phyloP scores from a whole-genome alignment of 1,139 yeast species.

The Suhomyces terraborum region DNA sequence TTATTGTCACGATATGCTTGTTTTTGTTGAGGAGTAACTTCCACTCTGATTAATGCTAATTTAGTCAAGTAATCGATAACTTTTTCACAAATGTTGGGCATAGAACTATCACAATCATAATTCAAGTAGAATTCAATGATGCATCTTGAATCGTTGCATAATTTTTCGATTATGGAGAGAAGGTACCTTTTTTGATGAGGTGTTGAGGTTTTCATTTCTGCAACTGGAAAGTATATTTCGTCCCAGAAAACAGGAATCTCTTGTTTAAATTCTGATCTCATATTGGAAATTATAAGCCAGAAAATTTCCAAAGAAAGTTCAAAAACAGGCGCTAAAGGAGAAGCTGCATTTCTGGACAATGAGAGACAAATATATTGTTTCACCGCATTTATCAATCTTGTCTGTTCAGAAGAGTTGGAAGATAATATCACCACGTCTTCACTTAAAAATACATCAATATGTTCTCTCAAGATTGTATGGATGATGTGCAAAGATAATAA shows the following conservation, averaged over 20 bases:
- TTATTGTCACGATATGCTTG: constrained; percentile 64
- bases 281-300: constrained; percentile 81
- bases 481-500: constrained; percentile 83
- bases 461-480: constrained; percentile 82
- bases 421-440: constrained; percentile 62
- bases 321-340: constrained; percentile 87
- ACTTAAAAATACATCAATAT: constrained; percentile 78
- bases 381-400: constrained; percentile 74
- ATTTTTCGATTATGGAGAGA: constrained; percentile 71
- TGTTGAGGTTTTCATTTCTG: constrained; percentile 89
- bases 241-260: constrained; percentile 93
- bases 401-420: constrained; percentile 56
- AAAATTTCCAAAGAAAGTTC: constrained; percentile 91
- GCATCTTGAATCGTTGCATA: constrained; percentile 87
- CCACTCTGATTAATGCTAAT: constrained; percentile 70
- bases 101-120: constrained; percentile 86
- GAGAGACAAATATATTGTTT: constrained; percentile 83
- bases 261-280: constrained; percentile 83
- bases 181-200: constrained; percentile 90
- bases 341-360: constrained; percentile 89
- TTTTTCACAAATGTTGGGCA: constrained; percentile 85
- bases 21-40: constrained; percentile 69
- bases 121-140: constrained; percentile 90
- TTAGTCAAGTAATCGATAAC: constrained; percentile 76
- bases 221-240: constrained; percentile 91